Evolutionary conservation across 2,329 filamentous ascomycete genomes (phyloP).

Genomic region (Escovopsis sp.): DNA sequence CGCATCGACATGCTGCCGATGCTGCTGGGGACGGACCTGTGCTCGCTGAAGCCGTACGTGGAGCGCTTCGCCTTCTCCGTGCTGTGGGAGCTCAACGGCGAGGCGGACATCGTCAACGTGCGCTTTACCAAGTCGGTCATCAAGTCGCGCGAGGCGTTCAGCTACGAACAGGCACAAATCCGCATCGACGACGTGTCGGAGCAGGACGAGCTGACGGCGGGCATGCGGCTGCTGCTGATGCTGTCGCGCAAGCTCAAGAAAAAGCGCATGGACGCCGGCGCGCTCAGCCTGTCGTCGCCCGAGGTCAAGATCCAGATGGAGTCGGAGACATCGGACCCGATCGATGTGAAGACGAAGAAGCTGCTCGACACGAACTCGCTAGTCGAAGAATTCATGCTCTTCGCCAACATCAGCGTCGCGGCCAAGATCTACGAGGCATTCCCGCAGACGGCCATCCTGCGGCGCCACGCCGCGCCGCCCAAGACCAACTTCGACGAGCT

Average conservation of each 20-base stretch:
- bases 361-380: slow-evolving; percentile 91
- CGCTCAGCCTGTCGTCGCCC: slow-evolving; percentile 88
- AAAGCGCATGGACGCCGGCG: slow-evolving; percentile 92
- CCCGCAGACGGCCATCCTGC: slow-evolving; percentile 86
- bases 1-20: slow-evolving; percentile 98
- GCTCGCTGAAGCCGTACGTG: slow-evolving; percentile 94
- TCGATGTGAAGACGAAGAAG: slow-evolving; percentile 91
- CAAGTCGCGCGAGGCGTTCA: slow-evolving; percentile 89
- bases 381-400: slow-evolving; percentile 98
- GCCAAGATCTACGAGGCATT: slow-evolving; percentile 81
- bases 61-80: slow-evolving; percentile 80
- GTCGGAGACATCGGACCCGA: slow-evolving; percentile 87
- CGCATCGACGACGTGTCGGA: slow-evolving; percentile 82
- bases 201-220: slow-evolving; percentile 74
- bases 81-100: slow-evolving; percentile 73
- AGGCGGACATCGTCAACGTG: slow-evolving; percentile 73
- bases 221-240: slow-evolving; percentile 74
- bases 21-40: slow-evolving; percentile 88
- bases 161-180: slow-evolving; percentile 90
- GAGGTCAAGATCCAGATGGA: slow-evolving; percentile 94
- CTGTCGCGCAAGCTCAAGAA: slow-evolving; percentile 88
- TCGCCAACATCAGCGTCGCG: slow-evolving; percentile 92
- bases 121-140: slow-evolving; percentile 97
- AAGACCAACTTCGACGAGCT: slow-evolving; percentile 96
- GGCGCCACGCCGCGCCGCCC: slow-evolving; percentile 80